Base-by-base conservation (phyloP, 768 basidiomycete genomes). In the Kwoniella bestiolae region DNA sequence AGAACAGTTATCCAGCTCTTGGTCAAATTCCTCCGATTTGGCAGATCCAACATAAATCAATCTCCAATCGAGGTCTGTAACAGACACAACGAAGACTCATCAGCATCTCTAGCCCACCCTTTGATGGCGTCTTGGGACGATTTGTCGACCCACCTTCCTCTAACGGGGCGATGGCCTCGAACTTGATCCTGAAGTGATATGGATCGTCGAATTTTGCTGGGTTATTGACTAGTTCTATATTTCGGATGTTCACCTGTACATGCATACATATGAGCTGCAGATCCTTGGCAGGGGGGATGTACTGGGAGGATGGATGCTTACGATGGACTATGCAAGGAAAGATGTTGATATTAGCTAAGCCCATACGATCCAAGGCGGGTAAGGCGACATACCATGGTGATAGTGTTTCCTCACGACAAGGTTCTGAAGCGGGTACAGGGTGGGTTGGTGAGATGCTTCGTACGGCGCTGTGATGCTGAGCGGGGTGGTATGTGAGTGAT, bases 1-100 rank as follows among this genome's bases (percentile, higher is more conserved):
- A 73, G 97, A 89, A 81, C 94, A 97, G 76, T 92, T 91, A 81
- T 99, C 96, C 25, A 99, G 86, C 80, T 98, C 96, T 80, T 99
- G 96, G 81, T 99, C 96, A 53, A 90, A 90, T 44, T 90, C 88
- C 75, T 92, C 91, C 78, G 91, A 87, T 9, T 89, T 93, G 0
- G 95, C 94, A 3, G 90, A 92, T 1, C 96, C 92, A 57, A 98
- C 95, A 80, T 95, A 98, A 50, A 96, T 93, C 70, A 99, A 89
- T 70, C 89, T 89, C 96, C 96, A 99, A 81, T 99, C 96, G 68
- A 99, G 87, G 82, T 99, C 96, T 95, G 68, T 3, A 18, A 12
- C 3, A 34, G n/a, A 11, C 29, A 31, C 14, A 18, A 34, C 16
- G 5, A 9, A n/a, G 12, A 14, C n/a, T n/a, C n/a, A n/a, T n/a